Percentiles rank a stretch among this genome's conserved stretches.
Conservation (phyloP, 345 rosid genomes). For the Raphanus raphanistrum region DNA sequence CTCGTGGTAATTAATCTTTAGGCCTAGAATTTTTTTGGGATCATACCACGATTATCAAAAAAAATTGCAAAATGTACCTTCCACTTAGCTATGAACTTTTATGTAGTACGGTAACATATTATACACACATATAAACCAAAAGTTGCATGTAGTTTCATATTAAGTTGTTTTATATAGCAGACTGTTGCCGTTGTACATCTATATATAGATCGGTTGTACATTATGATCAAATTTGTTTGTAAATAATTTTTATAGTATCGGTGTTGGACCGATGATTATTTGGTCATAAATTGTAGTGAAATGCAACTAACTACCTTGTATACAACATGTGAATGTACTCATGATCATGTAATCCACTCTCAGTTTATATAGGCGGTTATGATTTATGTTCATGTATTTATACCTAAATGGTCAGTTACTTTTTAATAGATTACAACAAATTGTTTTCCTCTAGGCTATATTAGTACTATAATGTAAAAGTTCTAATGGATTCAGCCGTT, state of each 20-base stretch:
- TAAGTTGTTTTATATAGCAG: background rate
- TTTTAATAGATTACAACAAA: constrained; percentile 17
- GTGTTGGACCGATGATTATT: background rate
- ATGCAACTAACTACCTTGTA: background rate
- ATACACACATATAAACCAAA: background rate
- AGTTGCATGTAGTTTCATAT: background rate
- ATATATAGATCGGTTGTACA: background rate
- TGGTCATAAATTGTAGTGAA: background rate
- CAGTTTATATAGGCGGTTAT: background rate
- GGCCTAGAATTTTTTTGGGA: too few species aligned
- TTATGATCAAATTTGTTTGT: background rate
- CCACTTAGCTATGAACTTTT: background rate
- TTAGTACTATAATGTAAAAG: background rate
- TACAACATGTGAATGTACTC: background rate
- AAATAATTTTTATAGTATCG: background rate
- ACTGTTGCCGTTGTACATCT: background rate
- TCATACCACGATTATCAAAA: too few species aligned
- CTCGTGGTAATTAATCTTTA: too few species aligned
- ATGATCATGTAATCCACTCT: background rate
- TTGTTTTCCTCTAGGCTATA: background rate
- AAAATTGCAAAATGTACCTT: background rate
- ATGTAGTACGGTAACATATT: background rate
- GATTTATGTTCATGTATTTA: background rate
- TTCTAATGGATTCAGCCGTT: background rate
- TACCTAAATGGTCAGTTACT: background rate